Evolutionary conservation across 2,329 filamentous ascomycete genomes (phyloP).

Genomic region (Escovopsis weberi): DNA sequence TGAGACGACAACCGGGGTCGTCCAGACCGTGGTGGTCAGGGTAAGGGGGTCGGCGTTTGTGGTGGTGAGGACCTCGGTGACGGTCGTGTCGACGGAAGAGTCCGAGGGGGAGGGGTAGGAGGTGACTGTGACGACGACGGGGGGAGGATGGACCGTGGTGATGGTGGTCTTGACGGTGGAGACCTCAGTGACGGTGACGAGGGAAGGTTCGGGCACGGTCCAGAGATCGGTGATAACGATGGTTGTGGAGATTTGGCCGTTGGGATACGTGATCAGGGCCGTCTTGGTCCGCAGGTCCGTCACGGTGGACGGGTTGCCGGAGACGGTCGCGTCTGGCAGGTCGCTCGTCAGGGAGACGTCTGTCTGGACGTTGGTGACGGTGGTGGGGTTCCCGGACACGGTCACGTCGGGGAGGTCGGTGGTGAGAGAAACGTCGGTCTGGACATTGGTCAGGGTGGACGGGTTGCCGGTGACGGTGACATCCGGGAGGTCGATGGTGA

Average conservation of each 20-base stretch:
- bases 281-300: constrained; percentile 14
- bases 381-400: constrained; percentile 15
- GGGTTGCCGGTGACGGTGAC: constrained; percentile 16
- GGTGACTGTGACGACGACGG: constrained; percentile 13
- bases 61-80: constrained; percentile 18
- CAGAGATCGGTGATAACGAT: constrained; percentile 19
- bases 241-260: constrained; percentile 9
- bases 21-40: constrained; percentile 19
- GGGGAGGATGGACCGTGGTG: constrained; percentile 10
- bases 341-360: constrained; percentile 15
- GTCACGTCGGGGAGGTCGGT: constrained; percentile 13
- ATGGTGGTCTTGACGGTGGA: constrained; percentile 14
- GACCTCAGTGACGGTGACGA: constrained; percentile 14
- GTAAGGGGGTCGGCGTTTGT: constrained; percentile 15
- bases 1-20: constrained; percentile 7
- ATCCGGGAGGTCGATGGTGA: constrained; percentile 11
- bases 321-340: constrained; percentile 18
- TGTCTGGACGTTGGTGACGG: constrained; percentile 17
- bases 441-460: constrained; percentile 10
- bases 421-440: constrained; percentile 11
- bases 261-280: constrained; percentile 8
- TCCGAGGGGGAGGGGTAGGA: not conserved
- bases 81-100: constrained; percentile 12
- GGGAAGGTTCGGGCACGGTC: constrained; percentile 2
- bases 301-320: constrained; percentile 18